A percentile compares a stretch with the other conserved stretches of the same genome.
These are phyloP conservation scores for Xanthoceras sorbifolium DNA, from an alignment of 345 rosid species.

Conservation along the genomic window DNA sequence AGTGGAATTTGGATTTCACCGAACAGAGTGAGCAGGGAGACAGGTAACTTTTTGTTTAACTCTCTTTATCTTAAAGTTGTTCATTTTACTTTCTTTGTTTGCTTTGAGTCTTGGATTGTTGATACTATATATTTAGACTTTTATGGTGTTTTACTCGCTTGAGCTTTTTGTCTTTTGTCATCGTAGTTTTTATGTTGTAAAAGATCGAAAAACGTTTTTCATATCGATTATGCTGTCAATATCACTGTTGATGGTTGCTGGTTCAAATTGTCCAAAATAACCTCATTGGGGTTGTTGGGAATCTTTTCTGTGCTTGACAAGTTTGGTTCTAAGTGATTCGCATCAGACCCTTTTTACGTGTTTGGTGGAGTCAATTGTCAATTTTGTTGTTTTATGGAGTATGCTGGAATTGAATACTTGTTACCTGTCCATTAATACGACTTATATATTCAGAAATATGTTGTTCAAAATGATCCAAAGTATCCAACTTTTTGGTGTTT, in stretches of 20 bases:
- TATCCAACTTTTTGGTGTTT: not conserved
- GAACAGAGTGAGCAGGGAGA: constrained; percentile 74
- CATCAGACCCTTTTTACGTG: not conserved
- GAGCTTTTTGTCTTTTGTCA: not conserved
- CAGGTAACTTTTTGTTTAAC: constrained; percentile 34
- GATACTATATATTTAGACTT: not conserved
- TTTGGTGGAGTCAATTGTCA: not conserved
- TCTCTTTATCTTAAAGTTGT: too few species aligned
- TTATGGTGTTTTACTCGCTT: not conserved
- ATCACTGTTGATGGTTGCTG: not conserved
- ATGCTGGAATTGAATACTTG: not conserved
- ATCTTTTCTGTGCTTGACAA: not conserved
- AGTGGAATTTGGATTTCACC: constrained; percentile 78
- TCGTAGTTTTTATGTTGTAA: not conserved
- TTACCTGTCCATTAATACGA: not conserved
- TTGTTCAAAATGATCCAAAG: not conserved
- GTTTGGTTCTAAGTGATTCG: not conserved
- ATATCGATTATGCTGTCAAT: not conserved
- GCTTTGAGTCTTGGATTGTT: not conserved
- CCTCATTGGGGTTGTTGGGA: not conserved
- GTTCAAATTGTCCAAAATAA: not conserved
- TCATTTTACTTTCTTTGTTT: not conserved
- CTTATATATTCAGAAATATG: not conserved
- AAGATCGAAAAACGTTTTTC: not conserved
- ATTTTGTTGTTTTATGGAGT: not conserved